Evolutionary conservation across 306 rosid species (phyloP).

Genomic region (Cucurbita pepo): DNA sequence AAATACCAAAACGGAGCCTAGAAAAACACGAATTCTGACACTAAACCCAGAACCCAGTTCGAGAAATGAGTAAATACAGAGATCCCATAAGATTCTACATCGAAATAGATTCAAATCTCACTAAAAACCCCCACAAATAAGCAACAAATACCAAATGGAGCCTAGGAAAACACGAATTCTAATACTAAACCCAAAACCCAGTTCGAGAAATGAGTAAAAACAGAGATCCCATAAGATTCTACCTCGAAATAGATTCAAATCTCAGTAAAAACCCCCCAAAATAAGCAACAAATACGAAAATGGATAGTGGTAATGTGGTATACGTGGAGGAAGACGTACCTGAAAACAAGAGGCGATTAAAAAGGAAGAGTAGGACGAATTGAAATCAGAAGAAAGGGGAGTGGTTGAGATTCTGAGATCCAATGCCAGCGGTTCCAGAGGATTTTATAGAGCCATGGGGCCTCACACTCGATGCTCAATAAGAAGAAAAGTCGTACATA

Average conservation of each 20-base stretch:
- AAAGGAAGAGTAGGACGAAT: neutral
- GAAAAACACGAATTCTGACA: neutral
- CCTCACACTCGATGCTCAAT: neutral
- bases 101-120: too few relatives aligned
- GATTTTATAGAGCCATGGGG: neutral
- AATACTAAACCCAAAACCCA: neutral
- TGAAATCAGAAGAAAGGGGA: neutral
- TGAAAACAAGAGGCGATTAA: neutral
- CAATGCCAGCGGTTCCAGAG: neutral
- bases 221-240: slow-evolving; percentile 3
- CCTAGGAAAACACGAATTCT: neutral
- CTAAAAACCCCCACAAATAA: neutral
- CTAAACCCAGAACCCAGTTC: neutral
- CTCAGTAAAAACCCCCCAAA: neutral
- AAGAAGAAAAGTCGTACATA: neutral
- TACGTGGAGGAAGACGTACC: neutral
- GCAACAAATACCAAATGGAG: neutral
- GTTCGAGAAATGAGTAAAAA: neutral
- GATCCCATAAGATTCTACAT: neutral
- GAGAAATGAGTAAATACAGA: neutral
- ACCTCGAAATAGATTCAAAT: too few relatives aligned
- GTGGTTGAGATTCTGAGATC: neutral
- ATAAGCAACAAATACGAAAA: neutral
- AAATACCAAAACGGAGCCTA: too few relatives aligned
- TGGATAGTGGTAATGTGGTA: neutral